Conservation (phyloP, 805 yeast species). For the Candida chauliodis region DNA sequence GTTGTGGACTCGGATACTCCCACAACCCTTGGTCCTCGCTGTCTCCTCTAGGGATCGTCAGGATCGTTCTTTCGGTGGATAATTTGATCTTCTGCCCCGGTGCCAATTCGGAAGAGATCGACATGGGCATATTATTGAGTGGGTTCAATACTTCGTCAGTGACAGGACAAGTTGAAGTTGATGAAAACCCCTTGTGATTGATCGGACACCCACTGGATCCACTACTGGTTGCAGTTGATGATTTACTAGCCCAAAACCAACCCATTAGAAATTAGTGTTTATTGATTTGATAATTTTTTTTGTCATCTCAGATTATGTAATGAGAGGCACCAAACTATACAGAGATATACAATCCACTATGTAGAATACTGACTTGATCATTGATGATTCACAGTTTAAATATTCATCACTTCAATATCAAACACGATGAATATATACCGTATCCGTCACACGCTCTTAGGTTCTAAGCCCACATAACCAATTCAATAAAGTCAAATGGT, state of each 20-base stretch:
- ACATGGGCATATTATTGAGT: conserved; percentile 82
- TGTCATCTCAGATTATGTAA: neutral
- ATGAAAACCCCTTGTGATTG: conserved; percentile 9
- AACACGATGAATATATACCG: too few relatives aligned
- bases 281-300: conserved; percentile 2
- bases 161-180: conserved; percentile 12
- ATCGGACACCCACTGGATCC: conserved; percentile 12
- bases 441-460: too few relatives aligned
- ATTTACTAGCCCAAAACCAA: conserved; percentile 77
- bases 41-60: conserved; percentile 84
- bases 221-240: neutral
- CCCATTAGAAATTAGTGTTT: conserved; percentile 52
- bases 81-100: conserved; percentile 78
- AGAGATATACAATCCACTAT: too few relatives aligned
- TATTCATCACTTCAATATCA: too few relatives aligned
- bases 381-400: too few relatives aligned
- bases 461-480: too few relatives aligned
- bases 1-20: conserved; percentile 99
- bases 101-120: conserved; percentile 58
- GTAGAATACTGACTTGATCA: too few relatives aligned
- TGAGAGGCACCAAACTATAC: too few relatives aligned
- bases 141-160: conserved; percentile 58
- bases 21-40: conserved; percentile 67
- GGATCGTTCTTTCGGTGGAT: conserved; percentile 79
- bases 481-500: too few relatives aligned